Percentiles rank a stretch among this genome's conserved stretches.
phyloP scores from a whole-genome alignment of 176 grass and related monocot genomes.

The Carex parvula region DNA sequence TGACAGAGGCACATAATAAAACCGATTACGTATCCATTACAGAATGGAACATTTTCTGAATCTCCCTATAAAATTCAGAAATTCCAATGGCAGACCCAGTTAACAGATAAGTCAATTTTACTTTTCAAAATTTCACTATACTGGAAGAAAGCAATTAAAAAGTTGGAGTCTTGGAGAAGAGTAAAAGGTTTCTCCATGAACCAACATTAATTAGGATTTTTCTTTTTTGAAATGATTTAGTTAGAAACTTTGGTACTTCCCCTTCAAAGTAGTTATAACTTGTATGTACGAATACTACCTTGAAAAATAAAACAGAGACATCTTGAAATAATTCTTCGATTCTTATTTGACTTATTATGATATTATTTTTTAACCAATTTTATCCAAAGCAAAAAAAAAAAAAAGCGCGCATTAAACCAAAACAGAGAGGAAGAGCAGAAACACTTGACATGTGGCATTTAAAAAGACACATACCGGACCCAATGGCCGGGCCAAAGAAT shows the following conservation, averaged over 20 bases:
- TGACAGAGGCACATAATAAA: background rate
- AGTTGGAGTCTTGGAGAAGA: background rate
- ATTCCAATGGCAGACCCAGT: background rate
- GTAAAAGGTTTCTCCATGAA: background rate
- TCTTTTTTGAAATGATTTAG: background rate
- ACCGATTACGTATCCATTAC: background rate
- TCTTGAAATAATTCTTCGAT: background rate
- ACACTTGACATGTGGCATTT: background rate
- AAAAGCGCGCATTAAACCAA: background rate
- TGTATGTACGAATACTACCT: too few species aligned
- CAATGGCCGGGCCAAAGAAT: background rate
- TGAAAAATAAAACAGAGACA: background rate
- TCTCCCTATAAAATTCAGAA: background rate
- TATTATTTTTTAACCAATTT: background rate
- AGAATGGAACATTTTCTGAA: background rate
- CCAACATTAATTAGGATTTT: background rate
- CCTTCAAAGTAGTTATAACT: constrained; percentile 9
- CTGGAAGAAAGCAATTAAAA: background rate
- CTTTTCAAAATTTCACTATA: background rate
- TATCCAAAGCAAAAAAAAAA: background rate
- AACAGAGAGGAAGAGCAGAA: background rate
- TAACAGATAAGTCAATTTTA: background rate
- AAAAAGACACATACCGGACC: background rate
- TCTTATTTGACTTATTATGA: background rate
- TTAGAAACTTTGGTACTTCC: background rate